Evolutionary conservation across 2,329 filamentous ascomycete species (phyloP).

Genomic region (Lasiodiplodia citricola): DNA sequence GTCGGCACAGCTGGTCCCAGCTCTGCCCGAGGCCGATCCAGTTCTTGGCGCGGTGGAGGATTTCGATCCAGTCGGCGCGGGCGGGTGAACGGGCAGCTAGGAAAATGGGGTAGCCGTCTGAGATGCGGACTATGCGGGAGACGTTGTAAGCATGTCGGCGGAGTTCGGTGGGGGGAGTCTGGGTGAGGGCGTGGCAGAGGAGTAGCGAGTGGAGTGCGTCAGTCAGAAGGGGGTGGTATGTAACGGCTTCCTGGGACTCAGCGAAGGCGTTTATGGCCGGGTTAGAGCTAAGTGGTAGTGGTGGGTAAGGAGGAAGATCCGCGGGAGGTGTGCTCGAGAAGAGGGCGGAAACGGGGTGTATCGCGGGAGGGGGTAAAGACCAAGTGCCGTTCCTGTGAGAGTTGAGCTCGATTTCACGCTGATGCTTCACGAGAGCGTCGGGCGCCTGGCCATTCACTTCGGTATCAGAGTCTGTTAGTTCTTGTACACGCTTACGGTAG

Average conservation of each 20-base stretch:
- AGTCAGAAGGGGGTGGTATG: constrained; percentile 79
- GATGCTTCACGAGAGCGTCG: constrained; percentile 21
- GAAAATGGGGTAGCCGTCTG: constrained; percentile 82
- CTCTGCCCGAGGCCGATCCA: constrained; percentile 69
- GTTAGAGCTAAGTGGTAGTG: constrained; percentile 31
- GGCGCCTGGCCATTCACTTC: not conserved
- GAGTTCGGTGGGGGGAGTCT: constrained; percentile 78
- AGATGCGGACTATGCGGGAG: constrained; percentile 73
- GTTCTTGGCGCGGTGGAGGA: constrained; percentile 65
- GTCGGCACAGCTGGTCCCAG: constrained; percentile 74
- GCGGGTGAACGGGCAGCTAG: constrained; percentile 73
- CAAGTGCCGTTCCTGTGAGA: constrained; percentile 27
- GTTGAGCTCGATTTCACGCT: not conserved
- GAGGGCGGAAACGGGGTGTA: constrained; percentile 66
- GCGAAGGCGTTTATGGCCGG: not conserved
- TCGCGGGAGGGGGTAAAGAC: constrained; percentile 54
- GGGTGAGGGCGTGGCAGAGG: constrained; percentile 77
- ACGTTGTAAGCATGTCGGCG: constrained; percentile 83
- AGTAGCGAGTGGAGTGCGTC: constrained; percentile 81
- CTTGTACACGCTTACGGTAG: not conserved
- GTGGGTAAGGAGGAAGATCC: constrained; percentile 71
- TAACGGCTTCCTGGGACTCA: constrained; percentile 66
- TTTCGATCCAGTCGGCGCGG: constrained; percentile 79
- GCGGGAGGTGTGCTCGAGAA: constrained; percentile 71
- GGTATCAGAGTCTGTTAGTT: constrained; percentile 1